phyloP scores from a whole-genome alignment of 495 filamentous ascomycete species.

The Talaromyces adpressus region DNA sequence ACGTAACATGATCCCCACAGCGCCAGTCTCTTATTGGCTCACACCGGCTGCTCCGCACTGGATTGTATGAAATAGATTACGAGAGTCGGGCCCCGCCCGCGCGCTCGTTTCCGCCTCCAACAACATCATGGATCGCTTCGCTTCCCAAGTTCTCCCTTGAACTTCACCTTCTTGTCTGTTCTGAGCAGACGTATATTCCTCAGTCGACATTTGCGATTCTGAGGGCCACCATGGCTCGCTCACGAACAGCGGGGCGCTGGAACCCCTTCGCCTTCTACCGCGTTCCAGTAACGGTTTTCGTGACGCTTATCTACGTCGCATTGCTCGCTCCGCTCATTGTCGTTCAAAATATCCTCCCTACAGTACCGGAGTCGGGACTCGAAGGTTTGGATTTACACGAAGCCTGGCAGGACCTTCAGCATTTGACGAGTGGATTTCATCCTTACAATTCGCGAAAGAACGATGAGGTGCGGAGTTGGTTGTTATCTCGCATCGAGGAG shows the following conservation, averaged over 20 bases:
- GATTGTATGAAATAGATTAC: not conserved
- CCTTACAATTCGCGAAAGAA: constrained; percentile 83
- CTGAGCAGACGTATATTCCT: not conserved
- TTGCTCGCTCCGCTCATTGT: constrained; percentile 63
- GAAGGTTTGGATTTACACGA: constrained; percentile 67
- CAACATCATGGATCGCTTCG: not conserved
- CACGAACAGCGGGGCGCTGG: constrained; percentile 11
- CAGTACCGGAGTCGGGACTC: constrained; percentile 51
- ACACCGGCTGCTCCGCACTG: not conserved
- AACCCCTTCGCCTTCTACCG: constrained; percentile 59
- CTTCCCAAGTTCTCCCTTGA: not conserved
- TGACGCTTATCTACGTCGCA: constrained; percentile 60
- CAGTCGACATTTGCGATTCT: not conserved
- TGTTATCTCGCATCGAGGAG: constrained; percentile 62
- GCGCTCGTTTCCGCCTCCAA: not conserved
- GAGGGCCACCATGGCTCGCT: constrained; percentile 2
- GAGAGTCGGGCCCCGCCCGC: not conserved
- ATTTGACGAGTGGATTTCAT: constrained; percentile 69
- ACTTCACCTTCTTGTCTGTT: not conserved
- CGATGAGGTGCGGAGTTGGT: constrained; percentile 68
- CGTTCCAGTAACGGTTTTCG: constrained; percentile 66
- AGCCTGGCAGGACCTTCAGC: constrained; percentile 80
- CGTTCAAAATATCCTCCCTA: constrained; percentile 68
- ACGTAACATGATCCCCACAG: not conserved
- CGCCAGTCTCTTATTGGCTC: not conserved